Percentiles rank a stretch among this genome's conserved stretches.
phyloP scores from a whole-genome alignment of 1,284 basidiomycete genomes.

The Irpex sp. region DNA sequence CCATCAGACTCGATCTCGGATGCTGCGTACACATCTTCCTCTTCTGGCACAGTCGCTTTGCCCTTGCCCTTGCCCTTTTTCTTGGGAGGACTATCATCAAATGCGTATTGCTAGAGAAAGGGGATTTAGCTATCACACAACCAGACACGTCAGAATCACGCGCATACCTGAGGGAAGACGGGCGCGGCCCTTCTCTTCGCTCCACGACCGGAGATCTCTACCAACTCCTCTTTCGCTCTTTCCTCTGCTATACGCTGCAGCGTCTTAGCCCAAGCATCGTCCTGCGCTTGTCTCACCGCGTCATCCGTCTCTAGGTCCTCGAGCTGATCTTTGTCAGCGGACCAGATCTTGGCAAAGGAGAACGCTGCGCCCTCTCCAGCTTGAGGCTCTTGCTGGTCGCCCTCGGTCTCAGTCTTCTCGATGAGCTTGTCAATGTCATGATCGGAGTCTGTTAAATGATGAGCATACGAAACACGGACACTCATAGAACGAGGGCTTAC shows the following conservation, averaged over 20 bases:
- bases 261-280: slow-evolving; percentile 77
- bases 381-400: slow-evolving; percentile 48
- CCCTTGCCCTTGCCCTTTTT: slow-evolving; percentile 23
- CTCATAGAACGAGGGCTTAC: slow-evolving; percentile 39
- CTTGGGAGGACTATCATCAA: slow-evolving; percentile 10
- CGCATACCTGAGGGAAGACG: slow-evolving; percentile 45
- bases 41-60: slow-evolving; percentile 27
- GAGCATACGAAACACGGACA: background rate
- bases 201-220: slow-evolving; percentile 62
- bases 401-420: slow-evolving; percentile 77
- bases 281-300: slow-evolving; percentile 41
- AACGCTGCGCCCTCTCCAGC: slow-evolving; percentile 52
- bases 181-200: slow-evolving; percentile 66
- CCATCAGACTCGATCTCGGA: slow-evolving; percentile 25
- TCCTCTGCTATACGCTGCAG: slow-evolving; percentile 61
- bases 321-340: slow-evolving; percentile 66
- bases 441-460: slow-evolving; percentile 56
- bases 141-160: background rate
- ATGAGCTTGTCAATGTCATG: slow-evolving; percentile 80
- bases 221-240: slow-evolving; percentile 38
- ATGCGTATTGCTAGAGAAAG: background rate
- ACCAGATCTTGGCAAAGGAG: slow-evolving; percentile 87
- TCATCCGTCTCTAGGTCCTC: slow-evolving; percentile 60
- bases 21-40: slow-evolving; percentile 31
- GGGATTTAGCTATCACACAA: background rate